These are phyloP conservation scores for Cryphonectria nitschkei DNA, from an alignment of 2,329 filamentous ascomycete genomes.

Conservation along the genomic window DNA sequence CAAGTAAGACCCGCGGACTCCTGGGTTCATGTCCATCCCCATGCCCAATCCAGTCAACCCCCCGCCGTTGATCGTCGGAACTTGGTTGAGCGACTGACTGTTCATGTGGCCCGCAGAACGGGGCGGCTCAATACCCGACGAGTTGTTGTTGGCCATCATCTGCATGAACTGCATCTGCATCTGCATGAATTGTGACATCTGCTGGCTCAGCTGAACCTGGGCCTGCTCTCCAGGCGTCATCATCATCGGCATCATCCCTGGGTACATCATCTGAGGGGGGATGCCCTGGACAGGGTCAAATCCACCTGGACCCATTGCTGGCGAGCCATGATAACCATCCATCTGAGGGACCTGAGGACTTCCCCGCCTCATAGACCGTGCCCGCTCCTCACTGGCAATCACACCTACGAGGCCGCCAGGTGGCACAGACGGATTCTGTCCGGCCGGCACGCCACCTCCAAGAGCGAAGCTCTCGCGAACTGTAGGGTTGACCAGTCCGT, in stretches of 20 bases:
- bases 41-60: constrained; percentile 31
- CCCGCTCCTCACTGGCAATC: constrained; percentile 83
- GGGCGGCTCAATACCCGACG: constrained; percentile 33
- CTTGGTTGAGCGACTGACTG: constrained; percentile 47
- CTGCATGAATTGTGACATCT: constrained; percentile 87
- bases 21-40: constrained; percentile 32
- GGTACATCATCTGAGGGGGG: constrained; percentile 55
- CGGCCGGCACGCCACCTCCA: constrained; percentile 56
- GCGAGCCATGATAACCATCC: constrained; percentile 48
- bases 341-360: constrained; percentile 75
- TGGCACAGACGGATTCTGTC: constrained; percentile 51
- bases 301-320: constrained; percentile 41
- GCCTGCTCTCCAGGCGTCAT: constrained; percentile 68
- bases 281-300: constrained; percentile 56
- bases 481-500: constrained; percentile 72
- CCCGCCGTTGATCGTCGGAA: constrained; percentile 44
- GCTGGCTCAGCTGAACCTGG: constrained; percentile 79
- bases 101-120: constrained; percentile 39
- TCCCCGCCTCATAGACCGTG: constrained; percentile 75
- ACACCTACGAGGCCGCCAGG: constrained; percentile 85
- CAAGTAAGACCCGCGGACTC: constrained; percentile 50
- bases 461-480: constrained; percentile 77
- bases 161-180: constrained; percentile 97
- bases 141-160: constrained; percentile 63
- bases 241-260: constrained; percentile 37